Evolutionary conservation across 768 basidiomycete genomes (phyloP).

Genomic region (Kwoniella sp.): DNA sequence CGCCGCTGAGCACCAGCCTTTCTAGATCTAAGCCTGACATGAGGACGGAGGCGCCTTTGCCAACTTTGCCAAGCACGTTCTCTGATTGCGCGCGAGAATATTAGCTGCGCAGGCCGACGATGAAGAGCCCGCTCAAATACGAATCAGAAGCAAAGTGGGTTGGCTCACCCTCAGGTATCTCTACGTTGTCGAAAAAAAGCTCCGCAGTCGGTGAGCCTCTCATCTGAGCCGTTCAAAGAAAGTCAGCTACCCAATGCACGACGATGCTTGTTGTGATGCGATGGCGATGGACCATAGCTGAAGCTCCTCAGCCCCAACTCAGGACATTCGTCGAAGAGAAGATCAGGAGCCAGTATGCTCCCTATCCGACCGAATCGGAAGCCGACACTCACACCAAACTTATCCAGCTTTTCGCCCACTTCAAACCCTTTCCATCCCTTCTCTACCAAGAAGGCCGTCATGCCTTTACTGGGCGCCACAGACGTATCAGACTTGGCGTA

Average conservation of each 20-base stretch:
- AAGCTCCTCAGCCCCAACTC: background rate
- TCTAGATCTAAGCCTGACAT: slow-evolving; percentile 96
- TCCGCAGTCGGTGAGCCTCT: slow-evolving; percentile 93
- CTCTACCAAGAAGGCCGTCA: slow-evolving; percentile 90
- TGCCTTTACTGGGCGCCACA: slow-evolving; percentile 74
- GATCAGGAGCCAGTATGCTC: background rate
- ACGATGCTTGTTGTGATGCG: background rate
- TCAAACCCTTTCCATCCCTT: slow-evolving; percentile 63
- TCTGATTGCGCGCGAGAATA: slow-evolving; percentile 58
- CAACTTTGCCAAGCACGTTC: slow-evolving; percentile 78
- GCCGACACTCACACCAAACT: slow-evolving; percentile 66
- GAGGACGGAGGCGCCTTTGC: slow-evolving; percentile 79
- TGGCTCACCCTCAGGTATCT: slow-evolving; percentile 77
- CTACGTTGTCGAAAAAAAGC: slow-evolving; percentile 84
- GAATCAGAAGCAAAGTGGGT: background rate
- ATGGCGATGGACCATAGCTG: too few relatives aligned
- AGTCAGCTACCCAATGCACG: background rate
- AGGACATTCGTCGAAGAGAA: background rate
- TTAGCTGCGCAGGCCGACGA: too few relatives aligned
- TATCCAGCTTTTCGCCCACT: slow-evolving; percentile 88
- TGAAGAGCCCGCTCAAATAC: too few relatives aligned
- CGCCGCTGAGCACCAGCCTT: slow-evolving; percentile 85
- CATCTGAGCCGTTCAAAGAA: slow-evolving; percentile 63
- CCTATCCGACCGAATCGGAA: background rate
- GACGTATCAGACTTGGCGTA: slow-evolving; percentile 85